Conservation (phyloP, 208 protist species). For the Leishmania gerbilli region DNA sequence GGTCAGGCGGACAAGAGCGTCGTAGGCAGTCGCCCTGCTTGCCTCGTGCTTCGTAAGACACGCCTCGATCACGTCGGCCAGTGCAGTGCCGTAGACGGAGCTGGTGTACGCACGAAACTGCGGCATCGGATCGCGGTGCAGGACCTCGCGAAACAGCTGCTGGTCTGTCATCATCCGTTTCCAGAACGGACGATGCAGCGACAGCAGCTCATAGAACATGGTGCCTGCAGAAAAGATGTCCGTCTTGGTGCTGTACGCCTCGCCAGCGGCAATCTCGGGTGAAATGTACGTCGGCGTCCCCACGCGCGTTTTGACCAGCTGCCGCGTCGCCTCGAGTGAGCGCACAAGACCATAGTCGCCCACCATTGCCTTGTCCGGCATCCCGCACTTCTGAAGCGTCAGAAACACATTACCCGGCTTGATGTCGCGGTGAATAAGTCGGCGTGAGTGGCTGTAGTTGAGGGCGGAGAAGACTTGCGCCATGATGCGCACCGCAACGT, state of each 20-base stretch:
- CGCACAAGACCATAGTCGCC: slow-evolving; percentile 92
- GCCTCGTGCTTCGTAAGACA: slow-evolving; percentile 70
- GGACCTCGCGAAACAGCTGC: slow-evolving; percentile 53
- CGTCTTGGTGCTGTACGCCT: slow-evolving; percentile 90
- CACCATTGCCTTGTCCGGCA: slow-evolving; percentile 50
- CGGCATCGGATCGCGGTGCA: slow-evolving; percentile 64
- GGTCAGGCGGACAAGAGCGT: slow-evolving; percentile 52
- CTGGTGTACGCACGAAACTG: slow-evolving; percentile 29
- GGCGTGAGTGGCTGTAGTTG: slow-evolving; percentile 84
- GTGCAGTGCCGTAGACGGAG: slow-evolving; percentile 34
- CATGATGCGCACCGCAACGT: slow-evolving; percentile 73
- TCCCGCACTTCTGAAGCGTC: slow-evolving; percentile 5
- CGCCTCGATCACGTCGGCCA: slow-evolving; percentile 43
- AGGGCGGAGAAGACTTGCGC: slow-evolving; percentile 83
- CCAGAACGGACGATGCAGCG: slow-evolving; percentile 75
- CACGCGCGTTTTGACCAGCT: slow-evolving; percentile 77
- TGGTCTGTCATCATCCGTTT: slow-evolving; percentile 44
- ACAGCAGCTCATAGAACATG: slow-evolving; percentile 89
- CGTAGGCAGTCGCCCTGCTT: slow-evolving; percentile 52
- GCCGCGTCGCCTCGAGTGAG: slow-evolving; percentile 57
- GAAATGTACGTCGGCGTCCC: slow-evolving; percentile 93
- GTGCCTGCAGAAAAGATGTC: slow-evolving; percentile 94
- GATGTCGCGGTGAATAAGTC: slow-evolving; percentile 91
- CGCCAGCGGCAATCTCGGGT: slow-evolving; percentile 89
- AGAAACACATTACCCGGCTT: slow-evolving; percentile 93